Base-by-base conservation (phyloP, 1,284 basidiomycete genomes). In the Cerioporus squamosus region DNA sequence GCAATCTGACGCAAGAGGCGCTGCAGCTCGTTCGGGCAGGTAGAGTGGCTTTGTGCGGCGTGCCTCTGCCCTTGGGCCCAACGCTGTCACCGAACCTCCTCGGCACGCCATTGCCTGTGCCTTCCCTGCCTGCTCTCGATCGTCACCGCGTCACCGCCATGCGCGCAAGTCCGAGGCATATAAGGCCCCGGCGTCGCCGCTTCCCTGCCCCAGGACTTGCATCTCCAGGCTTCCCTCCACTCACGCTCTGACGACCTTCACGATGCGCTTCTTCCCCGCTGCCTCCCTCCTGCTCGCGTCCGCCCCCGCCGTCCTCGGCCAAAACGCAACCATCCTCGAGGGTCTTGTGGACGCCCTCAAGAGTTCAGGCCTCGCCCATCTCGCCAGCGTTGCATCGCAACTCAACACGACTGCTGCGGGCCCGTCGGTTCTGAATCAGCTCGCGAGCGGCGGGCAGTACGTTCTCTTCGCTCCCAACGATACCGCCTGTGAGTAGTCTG, bases 381-480 rank as follows among this genome's bases (percentile, higher is more conserved):
- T 85, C 38, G 73, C 75, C 22, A 57, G 55, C 18, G 65, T 74
- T 26, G 72, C 76, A 0, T 49, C 64, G 6, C 64, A 65, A 33
- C 66, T 83, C 63, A 84, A 84, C 53, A 59, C 70, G 17, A 82
- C 81, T 10, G 45, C 70, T 5, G 67, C 63, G 3, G 87, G 84
- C 3, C 71, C 76, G 59, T 62, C 68, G n/a, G 64, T 87, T 10
- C 70, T 87, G 22, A 56, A 67, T 4, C 63, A 75, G 46, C 68
- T 85, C 24, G 72, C 75, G 2, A 74, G 60, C 55, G 77, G 71
- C 48, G 55, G 51, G 1, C 59, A 77, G 23, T 79, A 72, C 57
- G 76, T 79, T 0, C 56, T 86, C 1, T 85, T 84, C 65, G 80
- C 77, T 0, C 83, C 84, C 1, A 75, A 71, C 50, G 79, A 86